Base-by-base conservation (phyloP, 1,284 basidiomycete genomes). In the Volvariella volvacea region DNA sequence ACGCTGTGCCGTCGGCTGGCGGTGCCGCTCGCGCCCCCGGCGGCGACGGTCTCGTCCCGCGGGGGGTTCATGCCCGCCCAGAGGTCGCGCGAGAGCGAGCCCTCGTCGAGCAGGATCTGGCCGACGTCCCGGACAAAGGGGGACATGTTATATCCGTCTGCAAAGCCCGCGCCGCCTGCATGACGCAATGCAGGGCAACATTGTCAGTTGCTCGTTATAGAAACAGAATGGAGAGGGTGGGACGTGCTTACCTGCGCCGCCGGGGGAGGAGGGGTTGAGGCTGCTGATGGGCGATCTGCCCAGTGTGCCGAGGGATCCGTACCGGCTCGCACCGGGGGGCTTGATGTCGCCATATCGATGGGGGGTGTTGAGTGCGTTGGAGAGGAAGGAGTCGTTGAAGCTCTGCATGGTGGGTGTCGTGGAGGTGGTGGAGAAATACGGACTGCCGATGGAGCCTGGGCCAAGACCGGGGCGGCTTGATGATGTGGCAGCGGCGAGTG, bases 1-100 rank as follows among this genome's bases (percentile, higher is more conserved):
- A 94, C 89, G 49, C 85, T 89, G 55, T 93, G 91, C 31, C 91
- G 69, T 37, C 91, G 70, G 54, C 85, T 89, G 8, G 89, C 90
- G 1, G 87, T 84, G 0, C 90, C 91, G 55, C 87, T 89, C 4
- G 40, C 37, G 10, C 66, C 66, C 22, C 78, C 78, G 39, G 76
- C 77, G n/a, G n/a, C n/a, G n/a, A n/a, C n/a, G 44, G 71, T 73
- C 58, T 83, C 80, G 50, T 81, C 76, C 39, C 73, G 67, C 4
- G 73, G 76, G 0, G 71, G 76, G 48, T 78, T 68, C 70, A 76
- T 76, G 22, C 77, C 79, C 0, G 76, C 71, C 83, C 83, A 87
- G 7, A 86, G 67, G 53, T 86, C 83, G 36, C 80, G 69, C 52
- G 84, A 76, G 0, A 77, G 76, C 0, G 78, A 74, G 2, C 74